A percentile compares a stretch with the other conserved stretches of the same genome.
Conservation (phyloP, 352 stramenopile genomes). For the Phytophthora melonis region DNA sequence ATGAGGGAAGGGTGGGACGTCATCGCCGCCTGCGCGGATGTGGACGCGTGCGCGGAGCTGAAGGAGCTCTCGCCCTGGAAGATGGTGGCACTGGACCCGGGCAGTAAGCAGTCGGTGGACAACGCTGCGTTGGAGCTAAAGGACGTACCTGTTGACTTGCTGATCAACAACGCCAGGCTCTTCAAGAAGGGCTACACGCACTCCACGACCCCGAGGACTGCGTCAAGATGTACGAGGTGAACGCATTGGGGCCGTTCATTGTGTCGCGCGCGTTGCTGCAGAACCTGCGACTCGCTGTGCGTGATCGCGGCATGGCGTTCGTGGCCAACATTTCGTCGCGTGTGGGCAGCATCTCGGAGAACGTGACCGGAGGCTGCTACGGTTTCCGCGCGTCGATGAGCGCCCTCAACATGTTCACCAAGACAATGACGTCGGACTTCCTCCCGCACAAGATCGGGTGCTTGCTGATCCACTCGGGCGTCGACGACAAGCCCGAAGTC, state of each 20-base stretch:
- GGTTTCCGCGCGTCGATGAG: slow-evolving; percentile 84
- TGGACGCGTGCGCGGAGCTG: slow-evolving; percentile 24
- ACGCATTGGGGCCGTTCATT: slow-evolving; percentile 70
- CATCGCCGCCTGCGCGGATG: slow-evolving; percentile 39
- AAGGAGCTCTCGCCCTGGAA: slow-evolving; percentile 48
- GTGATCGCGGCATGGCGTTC: slow-evolving; percentile 52
- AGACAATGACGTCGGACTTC: slow-evolving; percentile 62
- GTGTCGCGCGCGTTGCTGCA: slow-evolving; percentile 65
- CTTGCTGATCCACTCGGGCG: slow-evolving; percentile 66
- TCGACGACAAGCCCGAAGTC: slow-evolving; percentile 67
- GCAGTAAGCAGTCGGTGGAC: slow-evolving; percentile 60
- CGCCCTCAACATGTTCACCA: slow-evolving; percentile 81
- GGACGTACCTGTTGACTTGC: slow-evolving; percentile 60
- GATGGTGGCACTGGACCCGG: slow-evolving; percentile 57
- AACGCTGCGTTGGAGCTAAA: slow-evolving; percentile 43
- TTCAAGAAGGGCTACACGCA: slow-evolving; percentile 42
- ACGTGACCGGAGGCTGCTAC: slow-evolving; percentile 62
- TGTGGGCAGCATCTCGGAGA: slow-evolving; percentile 61
- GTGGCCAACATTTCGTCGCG: slow-evolving; percentile 64
- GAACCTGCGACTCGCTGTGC: slow-evolving; percentile 51
- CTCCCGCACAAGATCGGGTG: slow-evolving; percentile 62
- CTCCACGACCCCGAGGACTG: slow-evolving; percentile 59
- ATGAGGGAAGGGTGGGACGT: slow-evolving; percentile 50
- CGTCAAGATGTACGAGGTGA: slow-evolving; percentile 72
- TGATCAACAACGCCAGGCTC: slow-evolving; percentile 83